Conservation (phyloP, 768 basidiomycete genomes). For the Naganishia onofrii region DNA sequence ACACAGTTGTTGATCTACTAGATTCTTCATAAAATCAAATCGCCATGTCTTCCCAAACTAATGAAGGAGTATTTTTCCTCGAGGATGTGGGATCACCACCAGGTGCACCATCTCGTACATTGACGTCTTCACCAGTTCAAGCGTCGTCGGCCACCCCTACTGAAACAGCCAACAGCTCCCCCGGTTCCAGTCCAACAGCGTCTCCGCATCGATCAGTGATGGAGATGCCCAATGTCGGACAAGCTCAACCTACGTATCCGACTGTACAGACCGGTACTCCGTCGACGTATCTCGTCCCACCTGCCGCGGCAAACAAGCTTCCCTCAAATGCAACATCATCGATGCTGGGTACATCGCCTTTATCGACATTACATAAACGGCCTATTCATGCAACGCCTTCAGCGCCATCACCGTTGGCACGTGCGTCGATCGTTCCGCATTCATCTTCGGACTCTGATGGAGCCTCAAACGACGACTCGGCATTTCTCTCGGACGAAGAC, state of each 20-base stretch:
- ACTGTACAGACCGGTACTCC: neutral
- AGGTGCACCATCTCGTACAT: neutral
- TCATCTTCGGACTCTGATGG: conserved; percentile 11
- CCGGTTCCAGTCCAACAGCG: conserved; percentile 3
- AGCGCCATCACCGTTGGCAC: conserved; percentile 8
- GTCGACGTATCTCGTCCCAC: neutral
- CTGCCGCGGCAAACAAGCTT: neutral
- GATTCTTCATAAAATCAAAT: neutral
- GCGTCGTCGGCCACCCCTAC: conserved; percentile 5
- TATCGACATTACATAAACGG: conserved; percentile 14
- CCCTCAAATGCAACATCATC: neutral
- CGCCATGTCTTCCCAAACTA: conserved; percentile 17
- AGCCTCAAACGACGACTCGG: conserved; percentile 5
- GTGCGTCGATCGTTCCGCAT: conserved; percentile 16
- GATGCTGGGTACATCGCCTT: neutral
- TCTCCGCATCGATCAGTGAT: conserved; percentile 16
- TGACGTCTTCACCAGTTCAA: neutral
- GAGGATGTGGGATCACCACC: conserved; percentile 27
- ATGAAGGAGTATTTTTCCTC: conserved; percentile 26
- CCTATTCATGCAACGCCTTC: conserved; percentile 17
- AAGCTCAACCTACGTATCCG: neutral
- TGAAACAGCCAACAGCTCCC: conserved; percentile 18
- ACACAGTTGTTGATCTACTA: neutral
- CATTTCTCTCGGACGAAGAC: conserved; percentile 10
- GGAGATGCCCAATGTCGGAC: conserved; percentile 17